Evolutionary conservation across 805 yeast genomes (phyloP).

Genomic region (Candida taoyuanica): DNA sequence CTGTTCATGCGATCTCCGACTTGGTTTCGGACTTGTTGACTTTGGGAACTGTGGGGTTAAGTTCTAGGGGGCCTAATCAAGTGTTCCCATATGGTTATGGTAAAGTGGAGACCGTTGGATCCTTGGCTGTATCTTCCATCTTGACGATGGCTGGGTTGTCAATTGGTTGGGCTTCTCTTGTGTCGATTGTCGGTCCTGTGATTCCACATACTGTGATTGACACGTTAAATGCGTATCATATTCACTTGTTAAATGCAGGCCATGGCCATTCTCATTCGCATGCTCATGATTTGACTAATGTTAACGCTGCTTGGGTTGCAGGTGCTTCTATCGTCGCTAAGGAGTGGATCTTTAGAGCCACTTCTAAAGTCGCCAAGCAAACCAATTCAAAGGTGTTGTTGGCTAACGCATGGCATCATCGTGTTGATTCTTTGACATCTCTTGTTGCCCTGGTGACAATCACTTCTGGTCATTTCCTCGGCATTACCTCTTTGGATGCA

Average conservation of each 20-base stretch:
- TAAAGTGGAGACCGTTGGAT: conserved; percentile 87
- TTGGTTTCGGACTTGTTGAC: conserved; percentile 87
- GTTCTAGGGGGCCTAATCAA: conserved; percentile 52
- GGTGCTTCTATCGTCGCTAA: conserved; percentile 81
- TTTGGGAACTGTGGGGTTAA: conserved; percentile 78
- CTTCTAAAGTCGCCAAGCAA: conserved; percentile 71
- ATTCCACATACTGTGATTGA: conserved; percentile 62
- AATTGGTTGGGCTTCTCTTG: conserved; percentile 82
- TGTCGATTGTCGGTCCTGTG: conserved; percentile 61
- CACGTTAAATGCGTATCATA: conserved; percentile 44
- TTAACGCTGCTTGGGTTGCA: conserved; percentile 97
- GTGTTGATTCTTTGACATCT: conserved; percentile 91
- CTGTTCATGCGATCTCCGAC: conserved; percentile 89
- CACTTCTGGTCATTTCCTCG: conserved; percentile 73
- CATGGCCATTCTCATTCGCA: conserved; percentile 31
- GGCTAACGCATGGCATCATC: conserved; percentile 99
- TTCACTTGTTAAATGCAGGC: conserved; percentile 37
- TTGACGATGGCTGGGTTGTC: conserved; percentile 83
- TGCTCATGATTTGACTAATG: conserved; percentile 46
- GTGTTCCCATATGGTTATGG: conserved; percentile 87
- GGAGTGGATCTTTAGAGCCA: conserved; percentile 83
- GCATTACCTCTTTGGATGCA: conserved; percentile 83
- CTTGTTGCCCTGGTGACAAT: conserved; percentile 87
- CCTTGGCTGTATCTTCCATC: conserved; percentile 80
- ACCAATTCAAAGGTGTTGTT: conserved; percentile 84